Base-by-base conservation (phyloP, 257 asterid genomes). In the Fraxinus americana region DNA sequence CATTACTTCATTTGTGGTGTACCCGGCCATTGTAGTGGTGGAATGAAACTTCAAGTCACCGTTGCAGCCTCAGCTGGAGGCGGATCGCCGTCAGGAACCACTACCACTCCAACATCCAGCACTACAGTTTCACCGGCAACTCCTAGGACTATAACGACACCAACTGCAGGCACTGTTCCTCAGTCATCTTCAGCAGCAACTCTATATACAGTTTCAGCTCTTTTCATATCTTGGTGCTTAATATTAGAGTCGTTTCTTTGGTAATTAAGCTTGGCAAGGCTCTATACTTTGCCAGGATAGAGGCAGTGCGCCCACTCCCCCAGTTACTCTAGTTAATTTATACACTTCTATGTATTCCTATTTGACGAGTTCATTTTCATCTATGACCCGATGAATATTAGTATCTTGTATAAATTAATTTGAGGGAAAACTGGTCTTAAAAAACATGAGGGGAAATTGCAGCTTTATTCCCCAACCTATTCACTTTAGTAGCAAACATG, bases 21-120 rank as follows among this genome's bases (percentile, higher is more conserved):
- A 32, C 85, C 85, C 19, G 91, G 94, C 78, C 97, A 92, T 65
- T 92, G 97, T 57, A 34, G 79, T 83, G 83, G 88, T 25, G 97
- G 97, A 48, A 89, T 89, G 94, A 92, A 88, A 86, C 87, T 92
- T 1, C 27, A 87, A 12, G 86, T 90, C 76, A 84, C 84, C 10
- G 92, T 85, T 0, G 80, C 72, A 2, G 86, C 85, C 4, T 29
- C 32, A 29, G 32, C 32, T 29, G 32, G 32, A 29, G 32, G 32
- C 32, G 32, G 2, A 29, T 29, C 32, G 2, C 32, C 2, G 32
- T 29, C 32, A 29, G 32, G 32, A 29, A 29, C 32, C 32, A 29
- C 32, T 29, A 79, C 57, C 67, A 25, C 67, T 59, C 32, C 32
- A 29, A 75, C 79, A n/a, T 39, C 76, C 30, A 1, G 54, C 63